A percentile compares a stretch with the other conserved stretches of the same genome.
phyloP scores from a whole-genome alignment of 2,329 filamentous ascomycete species.

The Pseudopithomyces chartarum region DNA sequence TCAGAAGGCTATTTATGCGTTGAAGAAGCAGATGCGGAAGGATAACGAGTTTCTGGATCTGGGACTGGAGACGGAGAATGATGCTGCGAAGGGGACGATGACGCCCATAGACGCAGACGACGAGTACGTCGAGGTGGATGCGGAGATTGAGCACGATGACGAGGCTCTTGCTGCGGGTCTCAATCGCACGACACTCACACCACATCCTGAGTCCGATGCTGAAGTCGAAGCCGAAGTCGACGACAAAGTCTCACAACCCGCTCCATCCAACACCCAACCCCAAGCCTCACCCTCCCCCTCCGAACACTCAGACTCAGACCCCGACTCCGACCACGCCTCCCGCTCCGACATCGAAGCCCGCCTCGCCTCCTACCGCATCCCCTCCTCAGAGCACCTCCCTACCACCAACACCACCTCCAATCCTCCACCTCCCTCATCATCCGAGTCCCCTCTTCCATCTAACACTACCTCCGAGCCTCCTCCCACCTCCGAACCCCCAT shows the following conservation, averaged over 20 bases:
- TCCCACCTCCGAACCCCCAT: slow-evolving; percentile 8
- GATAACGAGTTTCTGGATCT: slow-evolving; percentile 69
- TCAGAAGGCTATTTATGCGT: slow-evolving; percentile 78
- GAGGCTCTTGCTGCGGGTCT: too few species aligned
- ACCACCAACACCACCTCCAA: not conserved
- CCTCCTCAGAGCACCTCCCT: not conserved
- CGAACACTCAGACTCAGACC: slow-evolving; percentile 14
- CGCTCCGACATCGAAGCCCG: slow-evolving; percentile 44
- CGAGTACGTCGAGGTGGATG: slow-evolving; percentile 16
- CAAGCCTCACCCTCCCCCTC: too few species aligned
- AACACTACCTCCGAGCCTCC: slow-evolving; percentile 10
- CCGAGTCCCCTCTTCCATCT: slow-evolving; percentile 7
- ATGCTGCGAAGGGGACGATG: slow-evolving; percentile 32
- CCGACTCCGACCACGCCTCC: slow-evolving; percentile 42
- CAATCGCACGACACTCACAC: too few species aligned
- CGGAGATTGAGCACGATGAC: slow-evolving; percentile 3
- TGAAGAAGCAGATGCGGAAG: slow-evolving; percentile 81
- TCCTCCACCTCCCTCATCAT: too few species aligned
- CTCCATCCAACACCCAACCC: not conserved
- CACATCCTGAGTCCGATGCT: slow-evolving; percentile 40
- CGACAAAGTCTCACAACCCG: not conserved
- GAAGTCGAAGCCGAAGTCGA: not conserved
- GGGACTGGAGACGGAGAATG: slow-evolving; percentile 42
- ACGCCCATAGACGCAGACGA: slow-evolving; percentile 41
- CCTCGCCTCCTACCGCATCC: slow-evolving; percentile 22